Percentiles rank a stretch among this genome's conserved stretches.
These are phyloP conservation scores for Colletotrichum viniferum DNA, from an alignment of 2,329 filamentous ascomycete genomes.

Conservation along the genomic window DNA sequence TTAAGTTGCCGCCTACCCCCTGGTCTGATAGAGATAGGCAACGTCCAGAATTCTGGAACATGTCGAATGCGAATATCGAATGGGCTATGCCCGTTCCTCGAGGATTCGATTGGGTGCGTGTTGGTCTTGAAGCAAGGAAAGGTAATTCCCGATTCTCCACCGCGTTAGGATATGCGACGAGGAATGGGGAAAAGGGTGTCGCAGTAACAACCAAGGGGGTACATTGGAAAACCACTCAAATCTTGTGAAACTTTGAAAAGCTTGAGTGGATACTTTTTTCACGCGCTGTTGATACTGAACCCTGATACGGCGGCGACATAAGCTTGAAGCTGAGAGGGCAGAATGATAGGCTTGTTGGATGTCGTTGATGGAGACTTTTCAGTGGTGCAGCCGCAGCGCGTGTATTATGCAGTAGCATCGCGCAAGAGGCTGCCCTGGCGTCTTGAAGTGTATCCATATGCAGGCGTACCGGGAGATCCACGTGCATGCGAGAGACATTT, in stretches of 20 bases:
- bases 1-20: not conserved
- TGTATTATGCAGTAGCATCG: not conserved
- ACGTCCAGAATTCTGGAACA: not conserved
- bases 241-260: not conserved
- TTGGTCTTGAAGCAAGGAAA: not conserved
- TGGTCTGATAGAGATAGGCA: not conserved
- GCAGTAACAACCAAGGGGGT: not conserved
- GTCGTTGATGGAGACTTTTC: not conserved
- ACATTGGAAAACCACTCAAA: not conserved
- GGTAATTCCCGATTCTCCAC: not conserved
- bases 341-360: not conserved
- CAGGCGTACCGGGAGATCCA: conserved; percentile 14
- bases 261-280: conserved; percentile 4
- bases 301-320: not conserved
- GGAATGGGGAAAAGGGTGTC: not conserved
- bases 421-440: not conserved
- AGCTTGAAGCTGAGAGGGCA: not conserved
- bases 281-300: not conserved
- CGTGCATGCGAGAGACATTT: not conserved
- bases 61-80: not conserved
- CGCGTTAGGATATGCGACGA: not conserved
- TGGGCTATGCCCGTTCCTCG: not conserved
- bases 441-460: conserved; percentile 3
- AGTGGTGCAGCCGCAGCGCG: not conserved
- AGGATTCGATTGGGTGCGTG: not conserved